Conservation (phyloP, 1,139 yeast species). For the Waltiozyma sp. region DNA sequence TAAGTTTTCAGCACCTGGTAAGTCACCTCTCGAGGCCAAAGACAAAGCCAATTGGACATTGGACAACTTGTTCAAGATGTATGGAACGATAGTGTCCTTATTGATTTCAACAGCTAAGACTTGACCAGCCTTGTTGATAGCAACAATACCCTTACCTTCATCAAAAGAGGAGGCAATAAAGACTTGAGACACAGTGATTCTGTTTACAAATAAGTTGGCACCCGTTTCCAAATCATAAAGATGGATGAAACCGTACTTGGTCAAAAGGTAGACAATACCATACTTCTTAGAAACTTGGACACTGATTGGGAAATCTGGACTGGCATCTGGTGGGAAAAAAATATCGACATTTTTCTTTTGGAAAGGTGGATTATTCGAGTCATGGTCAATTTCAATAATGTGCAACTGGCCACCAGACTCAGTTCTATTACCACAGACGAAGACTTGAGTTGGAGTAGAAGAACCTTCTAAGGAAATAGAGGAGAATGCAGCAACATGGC, state of each 20-base stretch:
- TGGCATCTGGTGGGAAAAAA: slow-evolving; percentile 94
- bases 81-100: slow-evolving; percentile 78
- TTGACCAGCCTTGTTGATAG: slow-evolving; percentile 92
- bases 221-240: slow-evolving; percentile 91
- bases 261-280: slow-evolving; percentile 80
- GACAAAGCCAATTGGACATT: slow-evolving; percentile 82
- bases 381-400: slow-evolving; percentile 93
- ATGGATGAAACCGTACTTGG: slow-evolving; percentile 95
- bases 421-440: slow-evolving; percentile 79
- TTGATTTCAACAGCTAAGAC: slow-evolving; percentile 88
- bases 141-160: slow-evolving; percentile 72
- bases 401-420: slow-evolving; percentile 72
- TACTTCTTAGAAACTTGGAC: slow-evolving; percentile 77
- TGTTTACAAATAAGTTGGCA: slow-evolving; percentile 84
- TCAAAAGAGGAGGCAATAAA: slow-evolving; percentile 80
- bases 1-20: slow-evolving; percentile 92
- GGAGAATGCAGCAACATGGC: slow-evolving; percentile 92
- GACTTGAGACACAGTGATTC: slow-evolving; percentile 93
- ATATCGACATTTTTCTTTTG: slow-evolving; percentile 86
- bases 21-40: slow-evolving; percentile 89
- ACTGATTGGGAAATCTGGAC: slow-evolving; percentile 93
- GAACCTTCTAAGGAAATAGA: slow-evolving; percentile 66
- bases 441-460: slow-evolving; percentile 68
- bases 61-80: slow-evolving; percentile 75
- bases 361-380: slow-evolving; percentile 76